phyloP scores from a whole-genome alignment of 257 asterid genomes.

The Coffea canephora region DNA sequence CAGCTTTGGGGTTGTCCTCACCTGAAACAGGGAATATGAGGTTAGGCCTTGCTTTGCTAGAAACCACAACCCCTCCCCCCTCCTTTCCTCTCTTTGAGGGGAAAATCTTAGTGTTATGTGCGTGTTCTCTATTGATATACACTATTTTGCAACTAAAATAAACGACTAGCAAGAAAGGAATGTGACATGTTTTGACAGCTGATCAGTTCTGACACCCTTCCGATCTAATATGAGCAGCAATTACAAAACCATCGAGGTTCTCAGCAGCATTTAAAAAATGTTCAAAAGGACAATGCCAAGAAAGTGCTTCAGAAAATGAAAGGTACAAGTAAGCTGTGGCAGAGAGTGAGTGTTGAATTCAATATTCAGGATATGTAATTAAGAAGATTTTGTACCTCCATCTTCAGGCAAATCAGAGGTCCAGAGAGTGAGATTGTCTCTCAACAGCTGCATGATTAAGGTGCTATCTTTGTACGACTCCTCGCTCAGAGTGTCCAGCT shows the following conservation, averaged over 20 bases:
- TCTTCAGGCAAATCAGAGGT: constrained; percentile 94
- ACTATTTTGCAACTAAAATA: neutral
- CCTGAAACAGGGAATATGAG: constrained; percentile 33
- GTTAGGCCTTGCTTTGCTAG: neutral
- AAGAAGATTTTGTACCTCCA: constrained; percentile 48
- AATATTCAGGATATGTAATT: neutral
- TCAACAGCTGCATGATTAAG: constrained; percentile 89
- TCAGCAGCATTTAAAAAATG: neutral
- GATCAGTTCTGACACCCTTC: neutral
- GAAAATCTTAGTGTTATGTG: too few relatives aligned
- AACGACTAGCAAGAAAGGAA: neutral
- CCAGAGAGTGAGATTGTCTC: constrained; percentile 96
- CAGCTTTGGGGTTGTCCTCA: constrained; percentile 62
- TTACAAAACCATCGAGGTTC: neutral
- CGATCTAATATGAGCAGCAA: neutral
- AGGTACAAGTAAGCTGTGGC: neutral
- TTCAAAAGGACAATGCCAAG: neutral
- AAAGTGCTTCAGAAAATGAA: neutral
- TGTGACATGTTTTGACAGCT: neutral
- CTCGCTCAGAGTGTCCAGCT: constrained; percentile 85
- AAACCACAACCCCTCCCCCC: neutral
- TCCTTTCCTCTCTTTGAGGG: neutral
- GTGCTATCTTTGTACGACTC: constrained; percentile 96
- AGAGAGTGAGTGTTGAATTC: neutral
- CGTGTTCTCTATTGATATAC: neutral